Evolutionary conservation across 2,329 filamentous ascomycete genomes (phyloP).

Genomic region (Diaporthe eres): DNA sequence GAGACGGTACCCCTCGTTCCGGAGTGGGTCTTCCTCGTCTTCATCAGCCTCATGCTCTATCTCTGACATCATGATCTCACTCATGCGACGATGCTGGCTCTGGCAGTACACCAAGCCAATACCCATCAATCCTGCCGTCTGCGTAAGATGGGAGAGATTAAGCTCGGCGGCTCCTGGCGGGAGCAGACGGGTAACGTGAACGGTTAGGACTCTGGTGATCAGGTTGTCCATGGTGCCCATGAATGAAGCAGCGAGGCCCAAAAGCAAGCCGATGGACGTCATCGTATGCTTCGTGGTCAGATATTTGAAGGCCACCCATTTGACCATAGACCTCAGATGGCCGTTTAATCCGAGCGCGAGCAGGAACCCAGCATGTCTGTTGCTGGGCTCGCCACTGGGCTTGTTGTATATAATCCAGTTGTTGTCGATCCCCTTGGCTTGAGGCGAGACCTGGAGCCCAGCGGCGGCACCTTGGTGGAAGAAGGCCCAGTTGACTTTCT

Average conservation of each 20-base stretch:
- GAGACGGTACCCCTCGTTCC: constrained; percentile 96
- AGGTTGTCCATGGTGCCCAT: constrained; percentile 97
- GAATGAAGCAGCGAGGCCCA: constrained; percentile 93
- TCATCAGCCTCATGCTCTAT: constrained; percentile 88
- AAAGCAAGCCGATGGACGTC: constrained; percentile 95
- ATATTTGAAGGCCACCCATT: constrained; percentile 99
- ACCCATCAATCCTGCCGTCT: constrained; percentile 97
- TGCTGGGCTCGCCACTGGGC: constrained; percentile 86
- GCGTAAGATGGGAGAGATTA: constrained; percentile 91
- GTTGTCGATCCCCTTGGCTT: constrained; percentile 94
- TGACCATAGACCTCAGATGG: constrained; percentile 92
- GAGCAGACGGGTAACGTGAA: constrained; percentile 95
- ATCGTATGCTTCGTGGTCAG: constrained; percentile 99
- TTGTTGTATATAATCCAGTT: constrained; percentile 99
- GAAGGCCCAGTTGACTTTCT: constrained; percentile 98
- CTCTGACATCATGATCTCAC: constrained; percentile 98
- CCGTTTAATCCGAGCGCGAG: constrained; percentile 93
- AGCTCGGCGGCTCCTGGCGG: constrained; percentile 93
- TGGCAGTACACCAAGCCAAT: constrained; percentile 95
- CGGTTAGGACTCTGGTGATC: constrained; percentile 91
- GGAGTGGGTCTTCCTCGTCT: constrained; percentile 86
- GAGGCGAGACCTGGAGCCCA: constrained; percentile 89
- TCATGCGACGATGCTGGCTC: constrained; percentile 98
- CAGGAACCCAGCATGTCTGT: constrained; percentile 95
- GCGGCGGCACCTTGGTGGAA: constrained; percentile 97